Evolutionary conservation across 768 basidiomycete species (phyloP).

Genomic region (Boletellus ananiceps): DNA sequence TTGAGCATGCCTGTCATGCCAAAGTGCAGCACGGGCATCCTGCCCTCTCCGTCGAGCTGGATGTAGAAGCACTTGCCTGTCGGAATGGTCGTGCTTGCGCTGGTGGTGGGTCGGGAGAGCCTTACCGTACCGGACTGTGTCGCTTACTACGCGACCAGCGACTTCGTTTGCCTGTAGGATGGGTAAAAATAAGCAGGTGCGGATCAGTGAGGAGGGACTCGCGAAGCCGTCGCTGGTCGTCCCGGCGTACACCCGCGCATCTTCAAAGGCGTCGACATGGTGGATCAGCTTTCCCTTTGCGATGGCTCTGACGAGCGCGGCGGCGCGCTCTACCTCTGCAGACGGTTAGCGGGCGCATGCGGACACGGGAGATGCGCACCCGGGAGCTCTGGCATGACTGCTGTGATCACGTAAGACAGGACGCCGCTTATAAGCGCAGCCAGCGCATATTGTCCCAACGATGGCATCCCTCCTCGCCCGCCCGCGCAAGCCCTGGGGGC

Average conservation of each 20-base stretch:
- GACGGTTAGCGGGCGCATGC: too few relatives aligned
- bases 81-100: neutral
- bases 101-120: neutral
- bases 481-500: constrained; percentile 38
- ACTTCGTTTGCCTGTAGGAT: constrained; percentile 49
- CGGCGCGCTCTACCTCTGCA: constrained; percentile 68
- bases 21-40: constrained; percentile 69
- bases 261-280: constrained; percentile 54
- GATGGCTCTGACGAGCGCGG: constrained; percentile 47
- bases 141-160: constrained; percentile 41
- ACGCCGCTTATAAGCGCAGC: constrained; percentile 3
- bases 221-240: constrained; percentile 60
- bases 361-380: constrained; percentile 28
- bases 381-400: constrained; percentile 49
- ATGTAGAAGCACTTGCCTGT: constrained; percentile 67
- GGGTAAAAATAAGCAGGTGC: neutral
- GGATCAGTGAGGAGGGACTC: constrained; percentile 21
- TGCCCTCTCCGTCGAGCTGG: constrained; percentile 55
- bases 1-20: constrained; percentile 87
- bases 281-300: constrained; percentile 51
- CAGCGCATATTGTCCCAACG: too few relatives aligned
- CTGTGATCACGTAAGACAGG: constrained; percentile 2
- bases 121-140: constrained; percentile 52
- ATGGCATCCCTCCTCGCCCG: constrained; percentile 7
- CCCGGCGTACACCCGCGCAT: constrained; percentile 59